Conservation (phyloP, 225 moss, liverwort and hornwort genomes). For the Marchantia paleacea region DNA sequence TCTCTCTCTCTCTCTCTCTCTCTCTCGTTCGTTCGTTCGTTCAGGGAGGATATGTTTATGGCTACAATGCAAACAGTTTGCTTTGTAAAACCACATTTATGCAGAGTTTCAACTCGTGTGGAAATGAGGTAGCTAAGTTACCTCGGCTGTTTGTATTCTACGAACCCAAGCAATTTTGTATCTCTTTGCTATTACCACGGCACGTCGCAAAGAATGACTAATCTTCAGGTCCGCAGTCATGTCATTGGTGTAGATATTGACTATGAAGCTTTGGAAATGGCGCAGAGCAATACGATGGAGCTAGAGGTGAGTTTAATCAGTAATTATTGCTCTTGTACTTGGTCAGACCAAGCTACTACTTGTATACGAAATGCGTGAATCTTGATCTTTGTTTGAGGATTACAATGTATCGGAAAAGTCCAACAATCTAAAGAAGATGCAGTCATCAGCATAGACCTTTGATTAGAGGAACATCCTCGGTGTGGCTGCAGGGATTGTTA, state of each 20-base stretch:
- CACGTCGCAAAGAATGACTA: background rate
- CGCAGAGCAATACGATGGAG: constrained; percentile 62
- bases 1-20: too few relatives aligned
- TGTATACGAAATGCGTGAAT: background rate
- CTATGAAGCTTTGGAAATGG: constrained; percentile 72
- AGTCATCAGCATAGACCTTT: background rate
- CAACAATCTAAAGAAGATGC: background rate
- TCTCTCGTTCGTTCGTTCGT: background rate
- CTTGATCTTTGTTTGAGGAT: background rate
- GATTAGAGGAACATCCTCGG: background rate
- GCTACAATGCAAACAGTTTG: background rate
- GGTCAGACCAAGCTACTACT: background rate
- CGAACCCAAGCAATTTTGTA: background rate
- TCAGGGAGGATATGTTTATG: background rate
- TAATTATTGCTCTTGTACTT: background rate
- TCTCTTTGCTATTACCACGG: background rate
- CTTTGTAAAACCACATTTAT: background rate
- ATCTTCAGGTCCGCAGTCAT: constrained; percentile 44
- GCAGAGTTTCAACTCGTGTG: background rate
- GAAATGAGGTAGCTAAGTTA: background rate
- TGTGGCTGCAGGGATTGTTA: background rate
- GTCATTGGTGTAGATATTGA: constrained; percentile 94
- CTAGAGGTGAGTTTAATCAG: constrained; percentile 50
- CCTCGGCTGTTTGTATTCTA: background rate
- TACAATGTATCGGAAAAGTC: background rate